Evolutionary conservation across 169 alveolate species (phyloP).

Genomic region (Babesia ovis): DNA sequence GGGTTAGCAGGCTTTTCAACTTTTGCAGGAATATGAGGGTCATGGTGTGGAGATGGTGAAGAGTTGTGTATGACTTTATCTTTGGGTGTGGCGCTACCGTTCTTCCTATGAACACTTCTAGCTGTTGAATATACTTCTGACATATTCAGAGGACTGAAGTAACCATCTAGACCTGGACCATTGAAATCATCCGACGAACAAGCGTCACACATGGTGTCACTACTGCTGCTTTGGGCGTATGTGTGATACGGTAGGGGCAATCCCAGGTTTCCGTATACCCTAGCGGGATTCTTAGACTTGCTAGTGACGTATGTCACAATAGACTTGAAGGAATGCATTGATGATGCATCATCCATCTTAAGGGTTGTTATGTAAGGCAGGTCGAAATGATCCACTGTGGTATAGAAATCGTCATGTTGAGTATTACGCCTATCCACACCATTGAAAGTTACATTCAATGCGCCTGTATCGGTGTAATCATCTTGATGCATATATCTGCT

Average conservation of each 20-base stretch:
- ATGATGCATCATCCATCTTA: background rate
- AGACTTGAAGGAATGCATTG: conserved; percentile 11
- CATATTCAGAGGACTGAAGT: background rate
- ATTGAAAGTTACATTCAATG: conserved; percentile 6
- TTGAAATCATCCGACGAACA: background rate
- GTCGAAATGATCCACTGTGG: conserved; percentile 11
- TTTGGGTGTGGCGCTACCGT: no score
- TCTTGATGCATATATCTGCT: background rate
- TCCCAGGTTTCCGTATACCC: background rate
- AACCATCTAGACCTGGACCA: background rate
- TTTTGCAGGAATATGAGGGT: no score
- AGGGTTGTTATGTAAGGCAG: conserved; percentile 5
- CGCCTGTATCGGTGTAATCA: background rate
- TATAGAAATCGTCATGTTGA: conserved; percentile 5
- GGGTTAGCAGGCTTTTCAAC: no score
- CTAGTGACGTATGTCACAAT: background rate
- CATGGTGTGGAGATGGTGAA: no score
- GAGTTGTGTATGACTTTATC: no score
- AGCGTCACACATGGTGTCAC: background rate
- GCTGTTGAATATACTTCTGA: no score
- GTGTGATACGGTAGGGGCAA: background rate
- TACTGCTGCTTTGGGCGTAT: background rate
- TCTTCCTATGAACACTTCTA: no score
- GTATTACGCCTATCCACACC: background rate
- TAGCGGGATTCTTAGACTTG: background rate